These are phyloP conservation scores for Lentinula detonsa DNA, from an alignment of 768 basidiomycete species.

Conservation along the genomic window DNA sequence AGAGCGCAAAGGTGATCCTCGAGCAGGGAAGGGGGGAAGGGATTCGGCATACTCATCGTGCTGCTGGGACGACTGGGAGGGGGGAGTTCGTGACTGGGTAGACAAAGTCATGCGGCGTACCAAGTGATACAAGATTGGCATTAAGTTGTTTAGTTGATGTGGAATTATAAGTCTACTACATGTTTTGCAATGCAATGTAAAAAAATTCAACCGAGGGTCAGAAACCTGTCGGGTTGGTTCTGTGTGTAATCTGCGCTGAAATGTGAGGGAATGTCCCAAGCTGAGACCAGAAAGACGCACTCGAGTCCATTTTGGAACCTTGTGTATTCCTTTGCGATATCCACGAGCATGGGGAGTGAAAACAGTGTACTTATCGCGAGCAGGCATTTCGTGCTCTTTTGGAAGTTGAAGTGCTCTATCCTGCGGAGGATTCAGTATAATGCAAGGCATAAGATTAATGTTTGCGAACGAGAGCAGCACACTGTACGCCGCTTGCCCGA, in stretches of 20 bases:
- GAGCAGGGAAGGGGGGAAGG: conserved; percentile 9
- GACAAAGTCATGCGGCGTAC: conserved; percentile 3
- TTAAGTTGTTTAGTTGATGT: not conserved
- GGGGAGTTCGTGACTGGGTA: not conserved
- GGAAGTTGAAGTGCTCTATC: conserved; percentile 74
- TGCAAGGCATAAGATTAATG: not conserved
- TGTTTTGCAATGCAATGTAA: not conserved
- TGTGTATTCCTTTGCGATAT: conserved; percentile 94
- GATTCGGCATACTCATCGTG: conserved; percentile 13
- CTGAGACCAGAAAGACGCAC: conserved; percentile 36
- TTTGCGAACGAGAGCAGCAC: conserved; percentile 62
- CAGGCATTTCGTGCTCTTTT: conserved; percentile 88
- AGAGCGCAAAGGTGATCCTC: conserved; percentile 22
- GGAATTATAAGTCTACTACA: not conserved
- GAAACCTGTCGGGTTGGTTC: conserved; percentile 91
- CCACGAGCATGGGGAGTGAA: conserved; percentile 65
- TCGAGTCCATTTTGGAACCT: conserved; percentile 95
- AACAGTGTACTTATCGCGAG: conserved; percentile 93
- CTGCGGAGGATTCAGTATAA: conserved; percentile 28
- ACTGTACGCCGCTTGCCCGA: conserved; percentile 73
- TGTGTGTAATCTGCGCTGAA: conserved; percentile 61
- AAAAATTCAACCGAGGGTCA: conserved; percentile 20
- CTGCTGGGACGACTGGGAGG: conserved; percentile 20
- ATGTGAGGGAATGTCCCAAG: not conserved
- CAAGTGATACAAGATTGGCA: not conserved